Evolutionary conservation across 2,329 filamentous ascomycete genomes (phyloP), one percentile per base, ranked within the genome.

Genomic region (Colletotrichum liaoningense): DNA sequence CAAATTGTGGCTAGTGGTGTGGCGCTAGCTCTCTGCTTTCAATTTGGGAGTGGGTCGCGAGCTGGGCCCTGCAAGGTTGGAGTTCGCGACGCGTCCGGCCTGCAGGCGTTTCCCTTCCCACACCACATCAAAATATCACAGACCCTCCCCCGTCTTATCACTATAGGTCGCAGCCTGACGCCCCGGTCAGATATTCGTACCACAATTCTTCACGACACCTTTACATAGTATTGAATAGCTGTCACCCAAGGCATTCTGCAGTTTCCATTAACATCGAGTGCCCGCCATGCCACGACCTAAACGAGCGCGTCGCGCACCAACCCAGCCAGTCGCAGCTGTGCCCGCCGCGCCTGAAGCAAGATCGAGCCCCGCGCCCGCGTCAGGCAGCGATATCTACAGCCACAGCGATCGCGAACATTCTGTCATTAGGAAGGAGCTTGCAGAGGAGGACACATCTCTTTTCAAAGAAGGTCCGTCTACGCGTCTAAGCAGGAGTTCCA

Each of bases 331-430:
- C 9, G 67, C 67, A 12, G 55, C 75, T 63, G 66, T 64, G 62
- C 67, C 38, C 46, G 62, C 67, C 57, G 68, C 63, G 35, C 69
- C 35, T 49, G 63, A 74, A 52, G 56, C 71, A 42, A 69, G 65
- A 28, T 75, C 46, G 63, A 65, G 49, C 55, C 67, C 60, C 52
- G 66, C 57, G 52, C 64, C 65, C 30, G 69, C 38, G 22, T 68
- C 67, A 9, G 74, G 72, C 56, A 82, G 79, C 67, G 81, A 83
- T 56, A 80, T 81, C 38, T 81, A 81, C 77, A 79, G 79, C 63
- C 79, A 80, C 56, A 82, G 82, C 75, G 82, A 83, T 63, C 79
- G 79, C 67, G 82, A 83, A 58, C 77, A 80, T 63, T 78, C 79
- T 28, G 75, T 74, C 14, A 60, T 76, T 8, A 77, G 75, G 11